Percentiles rank a stretch among this genome's conserved stretches.
Conservation (phyloP, 805 yeast species). For the Candida golubevii region DNA sequence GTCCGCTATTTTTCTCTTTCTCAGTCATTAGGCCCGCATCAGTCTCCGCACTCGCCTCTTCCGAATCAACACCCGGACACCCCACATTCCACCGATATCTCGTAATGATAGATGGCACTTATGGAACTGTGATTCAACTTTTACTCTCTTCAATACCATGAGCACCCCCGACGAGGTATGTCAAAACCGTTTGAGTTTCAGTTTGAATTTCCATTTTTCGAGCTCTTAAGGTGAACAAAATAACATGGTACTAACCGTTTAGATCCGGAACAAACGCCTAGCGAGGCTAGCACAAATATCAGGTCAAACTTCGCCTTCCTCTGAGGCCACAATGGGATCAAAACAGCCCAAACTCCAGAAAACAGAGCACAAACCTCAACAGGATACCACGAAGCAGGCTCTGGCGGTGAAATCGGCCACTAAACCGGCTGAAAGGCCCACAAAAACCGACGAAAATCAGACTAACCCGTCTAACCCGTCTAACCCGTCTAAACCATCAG, state of each 20-base stretch:
- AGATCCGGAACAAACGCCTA: conserved; percentile 50
- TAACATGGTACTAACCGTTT: neutral
- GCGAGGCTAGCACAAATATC: conserved; percentile 41
- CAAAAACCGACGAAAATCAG: neutral
- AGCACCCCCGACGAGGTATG: conserved; percentile 18
- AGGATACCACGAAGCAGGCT: too few species aligned
- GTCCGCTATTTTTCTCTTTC: too few species aligned
- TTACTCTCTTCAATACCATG: conserved; percentile 7
- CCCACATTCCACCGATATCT: too few species aligned
- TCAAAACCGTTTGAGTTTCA: too few species aligned
- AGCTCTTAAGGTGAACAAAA: too few species aligned
- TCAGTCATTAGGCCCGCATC: too few species aligned
- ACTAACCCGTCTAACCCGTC: neutral
- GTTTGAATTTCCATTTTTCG: too few species aligned
- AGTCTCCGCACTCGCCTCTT: too few species aligned
- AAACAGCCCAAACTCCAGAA: conserved; percentile 2
- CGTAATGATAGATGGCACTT: too few species aligned
- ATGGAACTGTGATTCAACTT: too few species aligned
- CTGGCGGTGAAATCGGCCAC: neutral
- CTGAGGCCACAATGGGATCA: neutral
- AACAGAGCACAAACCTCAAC: conserved; percentile 1
- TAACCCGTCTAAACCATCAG: neutral
- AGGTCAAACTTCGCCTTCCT: neutral
- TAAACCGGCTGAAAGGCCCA: neutral
- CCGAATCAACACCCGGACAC: too few species aligned